Evolutionary conservation across 2,329 filamentous ascomycete species (phyloP), one percentile per base, ranked within the genome.

Genomic region (Nannizziopsis arthrosporioides): DNA sequence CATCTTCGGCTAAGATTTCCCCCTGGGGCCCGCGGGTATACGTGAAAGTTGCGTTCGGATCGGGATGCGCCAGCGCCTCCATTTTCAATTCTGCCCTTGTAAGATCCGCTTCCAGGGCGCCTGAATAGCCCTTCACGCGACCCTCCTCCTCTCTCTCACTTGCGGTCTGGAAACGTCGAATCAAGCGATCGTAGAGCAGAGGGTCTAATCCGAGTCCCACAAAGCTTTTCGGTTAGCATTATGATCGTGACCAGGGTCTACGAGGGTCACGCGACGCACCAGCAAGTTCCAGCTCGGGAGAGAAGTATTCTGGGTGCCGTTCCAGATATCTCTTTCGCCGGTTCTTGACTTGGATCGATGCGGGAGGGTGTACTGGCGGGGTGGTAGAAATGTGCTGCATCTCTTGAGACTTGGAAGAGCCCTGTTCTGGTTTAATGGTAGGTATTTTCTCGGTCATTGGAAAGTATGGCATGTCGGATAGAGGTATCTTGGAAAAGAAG

Each of bases 181-280:
- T 77, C 18, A 93, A 73, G 46, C 78, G 76, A 63, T 93, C 85
- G 70, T 94, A 94, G 30, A 93, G 75, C 7, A 90, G 69, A 1
- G 87, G 86, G 65, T 92, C 85, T 74, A 61, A 14, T 15, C 9
- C 22, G 22, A 27, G 17, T 34, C 7, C 18, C 14, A 9, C 17
- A 27, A 22, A 17, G 14, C 8, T 5, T 17, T 27, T 7, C 5
- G 11, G 39, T 48, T 31, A 48, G 39, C 10, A 34, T 5, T 17
- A 52, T 56, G 50, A 57, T 54, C 46, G 54, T 4, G 7, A 27
- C 22, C 22, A 27, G 22, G 22, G 22, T 27, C 22, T 27, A 3
- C 7, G 22, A 27, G 22, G 7, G 22, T 27, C 22, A 27, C 7
- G 22, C 3, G 22, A 63, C 64, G 60, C 61, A 77, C 74, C 75